Percentiles rank a stretch among this genome's conserved stretches.
These are phyloP conservation scores for Aspergillus floridensis DNA, from an alignment of 2,329 filamentous ascomycete species.

Conservation along the genomic window DNA sequence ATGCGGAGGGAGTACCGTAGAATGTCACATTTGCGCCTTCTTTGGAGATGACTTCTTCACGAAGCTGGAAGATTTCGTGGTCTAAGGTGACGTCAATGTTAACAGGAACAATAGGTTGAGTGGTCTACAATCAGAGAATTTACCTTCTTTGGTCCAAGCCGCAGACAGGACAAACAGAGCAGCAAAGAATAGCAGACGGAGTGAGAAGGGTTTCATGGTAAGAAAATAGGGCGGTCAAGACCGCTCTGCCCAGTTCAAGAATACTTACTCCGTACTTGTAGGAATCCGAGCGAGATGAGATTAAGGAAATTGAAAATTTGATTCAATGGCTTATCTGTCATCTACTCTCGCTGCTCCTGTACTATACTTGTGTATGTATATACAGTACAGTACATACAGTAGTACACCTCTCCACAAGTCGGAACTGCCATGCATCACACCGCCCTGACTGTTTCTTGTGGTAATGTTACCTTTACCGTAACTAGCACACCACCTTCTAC, in stretches of 20 bases:
- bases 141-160: conserved; percentile 85
- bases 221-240: conserved; percentile 24
- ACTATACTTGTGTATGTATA: no score
- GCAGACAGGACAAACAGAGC: conserved; percentile 66
- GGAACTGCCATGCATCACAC: background rate
- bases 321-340: conserved; percentile 8
- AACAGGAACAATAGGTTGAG: background rate
- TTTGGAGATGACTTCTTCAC: conserved; percentile 74
- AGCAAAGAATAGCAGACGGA: conserved; percentile 67
- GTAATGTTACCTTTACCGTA: no score
- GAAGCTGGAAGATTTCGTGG: conserved; percentile 94
- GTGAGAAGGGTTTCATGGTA: conserved; percentile 67
- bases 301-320: background rate
- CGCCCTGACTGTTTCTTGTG: background rate
- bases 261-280: background rate
- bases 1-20: conserved; percentile 57
- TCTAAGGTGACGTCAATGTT: conserved; percentile 53
- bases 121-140: conserved; percentile 26
- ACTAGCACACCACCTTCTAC: no score
- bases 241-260: conserved; percentile 20
- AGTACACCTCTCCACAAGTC: no score
- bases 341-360: background rate
- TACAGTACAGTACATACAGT: no score
- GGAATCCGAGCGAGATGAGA: conserved; percentile 1
- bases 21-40: conserved; percentile 82